phyloP scores from a whole-genome alignment of 1,139 yeast genomes.

The Yamadazyma triangularis region DNA sequence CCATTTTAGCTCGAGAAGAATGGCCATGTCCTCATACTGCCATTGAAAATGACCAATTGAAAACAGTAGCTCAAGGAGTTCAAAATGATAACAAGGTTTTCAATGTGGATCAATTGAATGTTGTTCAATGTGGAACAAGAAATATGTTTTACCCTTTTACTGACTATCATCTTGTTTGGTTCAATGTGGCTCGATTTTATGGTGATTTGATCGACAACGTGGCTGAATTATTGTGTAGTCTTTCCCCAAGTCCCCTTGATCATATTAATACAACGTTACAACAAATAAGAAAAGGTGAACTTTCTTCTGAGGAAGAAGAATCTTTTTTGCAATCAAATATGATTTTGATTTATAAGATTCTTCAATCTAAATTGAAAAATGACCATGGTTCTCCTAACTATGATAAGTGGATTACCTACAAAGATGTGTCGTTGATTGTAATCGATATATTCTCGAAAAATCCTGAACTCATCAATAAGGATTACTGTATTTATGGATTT shows the following conservation, averaged over 20 bases:
- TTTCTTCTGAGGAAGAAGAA: not conserved
- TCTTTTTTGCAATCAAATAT: constrained; percentile 3
- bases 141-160: constrained; percentile 22
- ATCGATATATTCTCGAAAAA: constrained; percentile 2
- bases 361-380: constrained; percentile 2
- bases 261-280: constrained; percentile 1
- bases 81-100: constrained; percentile 11
- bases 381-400: not conserved
- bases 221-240: constrained; percentile 38
- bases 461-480: constrained; percentile 5
- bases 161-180: constrained; percentile 42
- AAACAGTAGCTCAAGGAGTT: constrained; percentile 4
- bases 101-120: constrained; percentile 10
- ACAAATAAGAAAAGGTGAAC: not conserved
- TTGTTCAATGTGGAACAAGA: constrained; percentile 9
- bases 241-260: not conserved
- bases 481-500: constrained; percentile 27
- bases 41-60: constrained; percentile 7
- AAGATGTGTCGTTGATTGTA: constrained; percentile 4
- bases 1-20: constrained; percentile 13
- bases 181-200: constrained; percentile 44
- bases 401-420: constrained; percentile 1
- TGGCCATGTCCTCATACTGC: constrained; percentile 16
- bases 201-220: constrained; percentile 49
- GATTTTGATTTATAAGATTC: constrained; percentile 4